Base-by-base conservation (phyloP, 768 basidiomycete genomes). In the Kwoniella dejecticola region DNA sequence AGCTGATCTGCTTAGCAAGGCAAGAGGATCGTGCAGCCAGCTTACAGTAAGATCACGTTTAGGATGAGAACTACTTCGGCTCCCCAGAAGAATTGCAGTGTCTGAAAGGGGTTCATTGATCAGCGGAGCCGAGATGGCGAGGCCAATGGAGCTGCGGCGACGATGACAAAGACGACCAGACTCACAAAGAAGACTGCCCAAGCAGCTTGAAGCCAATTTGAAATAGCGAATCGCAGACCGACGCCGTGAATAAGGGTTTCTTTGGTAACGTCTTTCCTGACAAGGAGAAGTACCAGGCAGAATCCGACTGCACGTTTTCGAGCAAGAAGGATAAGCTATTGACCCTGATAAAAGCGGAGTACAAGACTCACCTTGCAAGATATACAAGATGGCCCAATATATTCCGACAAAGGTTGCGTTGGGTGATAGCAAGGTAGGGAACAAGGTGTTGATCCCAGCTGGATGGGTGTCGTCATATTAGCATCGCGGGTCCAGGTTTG, bases 231-330 rank as follows among this genome's bases (percentile, higher is more conserved):
- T 5, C 87, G 83, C 2, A 88, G 70, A 0, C 90, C 93, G n/a
- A 92, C 88, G 10, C 86, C 91, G 71, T 89, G 86, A 1, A 88
- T 83, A 2, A 91, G 75, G 0, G 89, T 84, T 56, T 80, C 83
- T 87, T 92, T 93, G 4, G 92, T 95, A 73, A 91, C 90, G 0
- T 85, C 82, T 63, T 86, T 90, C 42, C 83, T 82, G 0, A 87
- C 86, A 0, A 88, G 67, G 0, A 91, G 84, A 3, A 97, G 83
- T 17, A 92, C 79, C 12, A 90, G 63, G 64, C 92, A 94, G 74
- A 93, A 93, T 0, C 89, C 91, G 48, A 96, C 82, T 78, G n/a
- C n/a, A n/a, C n/a, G n/a, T n/a, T n/a, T n/a, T n/a, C n/a, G n/a
- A n/a, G n/a, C n/a, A n/a, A n/a, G n/a, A n/a, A n/a, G n/a, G n/a